phyloP scores from a whole-genome alignment of 768 basidiomycete species.

The Steccherinum ochraceum region DNA sequence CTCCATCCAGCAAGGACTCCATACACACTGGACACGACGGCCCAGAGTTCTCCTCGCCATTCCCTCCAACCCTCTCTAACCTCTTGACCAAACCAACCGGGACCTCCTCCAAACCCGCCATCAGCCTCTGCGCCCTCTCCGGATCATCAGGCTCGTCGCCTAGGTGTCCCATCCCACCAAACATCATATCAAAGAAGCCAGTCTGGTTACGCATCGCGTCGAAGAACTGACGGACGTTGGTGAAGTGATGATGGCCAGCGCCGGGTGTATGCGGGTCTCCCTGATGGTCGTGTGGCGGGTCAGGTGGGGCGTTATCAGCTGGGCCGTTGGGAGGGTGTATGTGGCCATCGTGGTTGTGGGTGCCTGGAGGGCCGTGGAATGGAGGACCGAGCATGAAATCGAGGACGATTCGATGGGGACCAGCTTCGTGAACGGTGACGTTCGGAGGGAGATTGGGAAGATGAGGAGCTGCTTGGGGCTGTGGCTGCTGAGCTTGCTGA shows the following conservation, averaged over 20 bases:
- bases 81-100: slow-evolving; percentile 60
- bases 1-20: slow-evolving; percentile 55
- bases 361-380: slow-evolving; percentile 13
- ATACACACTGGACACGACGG: slow-evolving; percentile 71
- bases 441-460: neutral
- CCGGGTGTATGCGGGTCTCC: neutral
- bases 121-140: slow-evolving; percentile 55
- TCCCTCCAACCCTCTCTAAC: slow-evolving; percentile 44
- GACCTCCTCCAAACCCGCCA: slow-evolving; percentile 61
- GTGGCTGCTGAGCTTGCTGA: slow-evolving; percentile 5
- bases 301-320: slow-evolving; percentile 9
- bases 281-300: slow-evolving; percentile 2
- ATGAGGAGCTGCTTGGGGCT: neutral
- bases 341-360: neutral
- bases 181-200: neutral
- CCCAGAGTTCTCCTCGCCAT: slow-evolving; percentile 16
- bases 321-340: neutral
- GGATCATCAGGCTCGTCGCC: slow-evolving; percentile 50
- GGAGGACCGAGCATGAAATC: slow-evolving; percentile 15
- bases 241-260: no score
- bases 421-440: neutral
- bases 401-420: neutral
- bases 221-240: neutral
- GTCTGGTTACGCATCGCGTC: neutral
- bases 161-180: slow-evolving; percentile 21